A percentile compares a stretch with the other conserved stretches of the same genome.
Evolutionary conservation across 306 rosid genomes (phyloP).

Genomic region (Malus sylvestris): DNA sequence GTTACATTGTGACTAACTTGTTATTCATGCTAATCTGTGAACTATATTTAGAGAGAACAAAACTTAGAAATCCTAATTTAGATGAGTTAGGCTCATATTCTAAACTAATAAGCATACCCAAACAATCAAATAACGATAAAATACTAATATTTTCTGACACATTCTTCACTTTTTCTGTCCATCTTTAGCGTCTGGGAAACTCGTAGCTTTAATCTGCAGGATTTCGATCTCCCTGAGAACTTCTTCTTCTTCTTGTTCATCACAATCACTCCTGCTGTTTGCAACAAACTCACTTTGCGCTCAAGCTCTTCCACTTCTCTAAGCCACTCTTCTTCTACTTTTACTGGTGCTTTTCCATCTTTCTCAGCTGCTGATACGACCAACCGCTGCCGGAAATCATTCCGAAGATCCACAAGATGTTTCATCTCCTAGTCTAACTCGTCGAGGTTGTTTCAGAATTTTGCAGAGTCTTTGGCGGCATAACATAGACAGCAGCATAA

Average conservation of each 20-base stretch:
- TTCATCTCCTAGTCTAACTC: conserved; percentile 2
- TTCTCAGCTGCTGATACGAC: background rate
- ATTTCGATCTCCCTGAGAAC: background rate
- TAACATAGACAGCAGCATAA: background rate
- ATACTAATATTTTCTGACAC: too few species aligned
- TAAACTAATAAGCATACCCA: too few species aligned
- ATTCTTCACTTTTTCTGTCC: background rate
- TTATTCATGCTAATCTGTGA: too few species aligned
- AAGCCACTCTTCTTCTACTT: conserved; percentile 1
- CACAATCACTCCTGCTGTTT: background rate
- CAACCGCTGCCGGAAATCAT: background rate
- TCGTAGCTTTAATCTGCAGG: background rate
- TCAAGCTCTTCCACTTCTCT: background rate
- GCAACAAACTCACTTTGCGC: background rate
- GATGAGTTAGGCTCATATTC: too few species aligned
- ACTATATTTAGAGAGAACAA: too few species aligned
- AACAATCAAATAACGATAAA: too few species aligned
- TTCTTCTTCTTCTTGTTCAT: background rate
- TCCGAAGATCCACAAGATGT: background rate
- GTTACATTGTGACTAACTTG: too few species aligned
- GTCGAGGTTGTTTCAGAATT: background rate
- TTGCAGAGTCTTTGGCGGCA: background rate
- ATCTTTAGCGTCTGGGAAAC: background rate
- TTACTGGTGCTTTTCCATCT: background rate
- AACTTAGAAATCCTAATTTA: too few species aligned